These are phyloP conservation scores for Hydnum rufescens DNA, from an alignment of 768 basidiomycete genomes.

Conservation along the genomic window DNA sequence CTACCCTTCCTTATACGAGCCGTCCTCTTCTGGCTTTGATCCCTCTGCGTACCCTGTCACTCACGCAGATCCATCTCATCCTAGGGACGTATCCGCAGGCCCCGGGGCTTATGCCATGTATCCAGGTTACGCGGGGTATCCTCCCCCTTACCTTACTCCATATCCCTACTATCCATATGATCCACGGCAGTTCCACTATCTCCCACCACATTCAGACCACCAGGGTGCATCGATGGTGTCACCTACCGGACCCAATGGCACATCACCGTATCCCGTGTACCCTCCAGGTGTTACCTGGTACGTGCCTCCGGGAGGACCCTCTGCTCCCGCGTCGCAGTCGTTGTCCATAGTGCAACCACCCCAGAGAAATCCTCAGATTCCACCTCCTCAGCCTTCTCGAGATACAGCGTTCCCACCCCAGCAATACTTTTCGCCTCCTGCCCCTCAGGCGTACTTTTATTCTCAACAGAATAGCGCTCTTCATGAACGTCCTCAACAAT, in stretches of 20 bases:
- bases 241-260: not conserved
- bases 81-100: not conserved
- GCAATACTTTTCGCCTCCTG: no score
- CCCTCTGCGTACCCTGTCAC: not conserved
- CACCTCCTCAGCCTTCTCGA: slow-evolving; percentile 16
- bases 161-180: slow-evolving; percentile 1
- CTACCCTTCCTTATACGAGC: slow-evolving; percentile 53
- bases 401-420: slow-evolving; percentile 10
- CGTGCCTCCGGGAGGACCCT: not conserved
- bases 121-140: not conserved
- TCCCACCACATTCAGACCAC: not conserved
- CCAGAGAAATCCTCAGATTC: slow-evolving; percentile 5
- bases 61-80: slow-evolving; percentile 1
- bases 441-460: no score
- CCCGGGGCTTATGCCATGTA: not conserved
- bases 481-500: no score
- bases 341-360: slow-evolving; percentile 9
- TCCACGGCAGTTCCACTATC: not conserved
- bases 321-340: no score
- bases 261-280: not conserved
- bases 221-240: not conserved
- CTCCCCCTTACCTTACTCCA: not conserved
- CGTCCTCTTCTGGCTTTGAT: slow-evolving; percentile 17
- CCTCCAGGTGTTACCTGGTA: not conserved
- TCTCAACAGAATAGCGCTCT: no score